Base-by-base conservation (phyloP, 192 early-diverging fungal species). In the Rhizophagus clarus region DNA sequence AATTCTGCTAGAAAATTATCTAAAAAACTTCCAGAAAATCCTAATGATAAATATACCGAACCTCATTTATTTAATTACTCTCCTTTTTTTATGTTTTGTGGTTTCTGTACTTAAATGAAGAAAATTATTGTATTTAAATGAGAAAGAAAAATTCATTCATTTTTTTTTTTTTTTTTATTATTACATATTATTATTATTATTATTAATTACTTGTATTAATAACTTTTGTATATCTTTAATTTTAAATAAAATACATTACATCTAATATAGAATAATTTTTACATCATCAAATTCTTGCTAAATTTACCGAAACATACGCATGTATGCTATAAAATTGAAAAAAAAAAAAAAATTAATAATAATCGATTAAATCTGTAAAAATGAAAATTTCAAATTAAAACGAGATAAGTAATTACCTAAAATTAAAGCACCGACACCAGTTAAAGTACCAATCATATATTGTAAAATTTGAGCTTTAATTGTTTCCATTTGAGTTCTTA, bases 401-500 rank as follows among this genome's bases (percentile, higher is more conserved):
- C 37, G 7, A 40, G 37, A 40, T 40, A n/a, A n/a, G n/a, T n/a
- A 40, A 40, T 40, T 83, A 88, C 89, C 86, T 32, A 95, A 85
- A 40, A 95, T 89, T 78, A 95, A 85, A 34, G 93, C 91, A n/a
- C 93, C 94, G 20, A 91, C 91, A 88, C 92, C 93, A n/a, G 93
- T 93, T 66, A 95, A 93, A 14, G 94, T 95, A 88, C 90, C 94
- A 32, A 95, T 89, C 89, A 94, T 91, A 73, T 95, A 94, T 84
- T 93, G 93, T 49, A 95, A 74, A 42, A 94, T 94, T 72, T 91
- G 90, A 40, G 93, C 92, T 80, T 96, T 96, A 81, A 97, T 95
- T 20, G 93, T 92, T 86, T 96, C 94, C 93, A 97, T 94, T 80
- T 94, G 91, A 24, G 91, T 95, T 45, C 92, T 87, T 63, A 97